Evolutionary conservation across 768 basidiomycete genomes (phyloP), one percentile per base, ranked within the genome.

Genomic region (Melanogaster broomeanus): DNA sequence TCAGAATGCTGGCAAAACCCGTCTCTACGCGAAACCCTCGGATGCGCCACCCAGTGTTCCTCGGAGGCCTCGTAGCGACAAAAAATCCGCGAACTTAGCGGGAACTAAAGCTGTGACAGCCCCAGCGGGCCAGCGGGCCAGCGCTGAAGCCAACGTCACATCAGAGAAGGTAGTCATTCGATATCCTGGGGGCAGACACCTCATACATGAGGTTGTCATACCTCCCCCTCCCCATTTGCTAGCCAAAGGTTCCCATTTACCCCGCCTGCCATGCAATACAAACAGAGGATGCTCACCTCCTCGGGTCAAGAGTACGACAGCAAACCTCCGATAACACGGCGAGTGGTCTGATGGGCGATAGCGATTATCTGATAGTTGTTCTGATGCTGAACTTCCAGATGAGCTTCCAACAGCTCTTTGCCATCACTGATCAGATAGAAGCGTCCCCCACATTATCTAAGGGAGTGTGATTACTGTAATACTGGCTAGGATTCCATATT

Each of bases 21-120:
- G 38, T 49, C 12, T 55, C 63, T 46, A 58, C 57, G 40, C 59
- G 56, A 30, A 60, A 53, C 21, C 61, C 59, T 68, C 61, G 56
- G 59, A 58, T 19, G 61, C 46, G n/a, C 9, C 55, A 1, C 33
- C 48, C 11, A 59, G 53, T 45, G 40, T 45, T 60, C 64, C 66
- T 68, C 66, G 68, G 66, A 70, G 64, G 57, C 55, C 66, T 57
- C 68, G 66, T 49, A 55, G 56, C 35, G 44, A 47, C 37, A 57
- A 55, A 42, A 61, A 56, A 40, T 35, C 50, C 13, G 22, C 42
- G 35, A 57, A 34, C n/a, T 22, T 42, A 37, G 53, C 53, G 55
- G 55, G 61, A 49, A 64, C 47, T 24, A 61, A 61, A 50, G 41
- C 50, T 3, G n/a, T 28, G 18, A 22, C 45, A 15, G 45, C 52